Evolutionary conservation across 2,329 filamentous ascomycete species (phyloP).

Genomic region (Stachybotrys elegans): DNA sequence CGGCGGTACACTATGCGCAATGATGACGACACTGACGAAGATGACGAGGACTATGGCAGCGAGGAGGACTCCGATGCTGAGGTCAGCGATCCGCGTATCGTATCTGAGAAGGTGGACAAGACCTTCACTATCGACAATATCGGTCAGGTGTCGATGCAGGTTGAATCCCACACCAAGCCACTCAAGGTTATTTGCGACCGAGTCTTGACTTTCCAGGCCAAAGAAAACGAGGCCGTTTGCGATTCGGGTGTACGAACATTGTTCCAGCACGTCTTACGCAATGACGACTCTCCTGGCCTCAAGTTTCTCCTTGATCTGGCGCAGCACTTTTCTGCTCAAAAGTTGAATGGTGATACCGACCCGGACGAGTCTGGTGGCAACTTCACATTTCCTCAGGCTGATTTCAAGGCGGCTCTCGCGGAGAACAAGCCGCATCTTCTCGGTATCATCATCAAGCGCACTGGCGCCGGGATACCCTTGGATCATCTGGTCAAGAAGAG

Average conservation of each 20-base stretch:
- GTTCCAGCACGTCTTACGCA: constrained; percentile 41
- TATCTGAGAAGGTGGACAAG: constrained; percentile 55
- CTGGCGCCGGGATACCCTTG: constrained; percentile 65
- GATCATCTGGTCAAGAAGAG: constrained; percentile 61
- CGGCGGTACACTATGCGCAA: constrained; percentile 43
- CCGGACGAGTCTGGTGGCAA: constrained; percentile 24
- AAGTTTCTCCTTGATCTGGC: constrained; percentile 53
- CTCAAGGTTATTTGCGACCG: constrained; percentile 41
- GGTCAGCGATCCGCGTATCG: constrained; percentile 37
- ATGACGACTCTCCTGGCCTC: constrained; percentile 50
- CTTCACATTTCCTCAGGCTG: constrained; percentile 32
- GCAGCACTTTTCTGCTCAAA: constrained; percentile 35
- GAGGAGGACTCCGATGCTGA: constrained; percentile 28
- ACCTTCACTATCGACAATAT: constrained; percentile 73
- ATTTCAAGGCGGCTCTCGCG: constrained; percentile 39
- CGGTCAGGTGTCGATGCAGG: constrained; percentile 61
- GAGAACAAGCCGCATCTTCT: constrained; percentile 52
- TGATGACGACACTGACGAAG: constrained; percentile 31
- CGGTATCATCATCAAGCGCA: constrained; percentile 57
- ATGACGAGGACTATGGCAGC: constrained; percentile 30
- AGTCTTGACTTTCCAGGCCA: constrained; percentile 27
- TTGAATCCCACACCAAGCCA: constrained; percentile 59
- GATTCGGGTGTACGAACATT: constrained; percentile 14
- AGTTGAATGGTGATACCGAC: constrained; percentile 26
- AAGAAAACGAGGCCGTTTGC: constrained; percentile 19